Percentiles rank a stretch among this genome's conserved stretches.
phyloP scores from a whole-genome alignment of 2,329 filamentous ascomycete species.

The Colletotrichum sp. region DNA sequence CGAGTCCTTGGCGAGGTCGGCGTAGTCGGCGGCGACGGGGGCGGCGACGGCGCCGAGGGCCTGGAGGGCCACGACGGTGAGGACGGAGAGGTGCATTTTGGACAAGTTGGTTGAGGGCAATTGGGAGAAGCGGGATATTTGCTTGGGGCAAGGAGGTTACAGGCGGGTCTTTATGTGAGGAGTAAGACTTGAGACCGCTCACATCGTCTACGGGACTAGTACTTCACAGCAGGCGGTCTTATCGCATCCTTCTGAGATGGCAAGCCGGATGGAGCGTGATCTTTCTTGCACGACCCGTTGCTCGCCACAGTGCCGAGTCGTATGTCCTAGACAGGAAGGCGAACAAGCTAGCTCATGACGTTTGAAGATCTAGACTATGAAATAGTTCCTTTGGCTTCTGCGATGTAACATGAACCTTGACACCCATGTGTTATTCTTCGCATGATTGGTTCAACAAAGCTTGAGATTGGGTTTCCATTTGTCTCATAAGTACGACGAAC shows the following conservation, averaged over 20 bases:
- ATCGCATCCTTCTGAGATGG: neutral
- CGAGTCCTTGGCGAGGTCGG: neutral
- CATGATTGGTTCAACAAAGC: neutral
- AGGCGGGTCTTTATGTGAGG: neutral
- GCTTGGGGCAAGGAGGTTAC: neutral
- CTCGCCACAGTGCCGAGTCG: neutral
- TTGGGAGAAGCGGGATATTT: neutral
- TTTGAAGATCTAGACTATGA: neutral
- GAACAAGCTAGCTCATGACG: neutral
- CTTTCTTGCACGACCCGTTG: neutral
- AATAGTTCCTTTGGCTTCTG: neutral
- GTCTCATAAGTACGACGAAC: neutral
- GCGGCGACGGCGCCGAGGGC: conserved; percentile 8
- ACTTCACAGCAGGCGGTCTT: neutral
- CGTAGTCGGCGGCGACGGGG: neutral
- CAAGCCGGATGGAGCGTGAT: neutral
- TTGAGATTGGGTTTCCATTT: neutral
- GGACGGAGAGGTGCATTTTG: conserved; percentile 1
- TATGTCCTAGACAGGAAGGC: neutral
- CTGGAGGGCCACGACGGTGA: neutral
- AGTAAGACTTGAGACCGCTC: neutral
- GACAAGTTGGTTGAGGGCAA: neutral
- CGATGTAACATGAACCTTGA: neutral
- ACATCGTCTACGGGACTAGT: neutral
- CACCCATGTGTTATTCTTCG: rapidly evolving